Percentiles rank a stretch among this genome's conserved stretches.
phyloP scores from a whole-genome alignment of 768 basidiomycete species.

The Sutorius australiensis region DNA sequence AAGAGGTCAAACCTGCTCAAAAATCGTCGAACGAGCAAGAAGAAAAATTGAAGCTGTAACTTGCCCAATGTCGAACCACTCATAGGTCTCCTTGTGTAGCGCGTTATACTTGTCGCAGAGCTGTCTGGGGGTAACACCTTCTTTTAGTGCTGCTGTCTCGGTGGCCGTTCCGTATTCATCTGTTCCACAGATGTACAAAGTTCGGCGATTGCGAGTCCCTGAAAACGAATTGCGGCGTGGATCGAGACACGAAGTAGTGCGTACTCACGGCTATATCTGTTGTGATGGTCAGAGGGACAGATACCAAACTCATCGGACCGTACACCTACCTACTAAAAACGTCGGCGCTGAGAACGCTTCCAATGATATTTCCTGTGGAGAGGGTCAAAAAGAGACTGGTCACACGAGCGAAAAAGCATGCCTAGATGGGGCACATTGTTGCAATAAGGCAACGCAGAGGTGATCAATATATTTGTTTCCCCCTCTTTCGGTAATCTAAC shows the following conservation, averaged over 20 bases:
- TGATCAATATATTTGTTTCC: constrained; percentile 85
- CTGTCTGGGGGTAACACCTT: constrained; percentile 70
- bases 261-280: constrained; percentile 59
- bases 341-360: constrained; percentile 95
- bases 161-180: constrained; percentile 99
- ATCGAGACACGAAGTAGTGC: neutral
- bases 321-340: constrained; percentile 83
- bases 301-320: neutral
- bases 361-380: constrained; percentile 76
- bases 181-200: constrained; percentile 94
- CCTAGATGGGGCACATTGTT: constrained; percentile 98
- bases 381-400: constrained; percentile 1
- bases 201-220: constrained; percentile 78
- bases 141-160: constrained; percentile 93
- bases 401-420: constrained; percentile 31
- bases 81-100: constrained; percentile 88
- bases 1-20: constrained; percentile 83
- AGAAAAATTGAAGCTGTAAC: constrained; percentile 12
- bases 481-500: constrained; percentile 75
- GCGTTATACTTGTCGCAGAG: constrained; percentile 90
- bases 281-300: neutral
- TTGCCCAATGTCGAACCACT: constrained; percentile 96
- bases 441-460: constrained; percentile 93
- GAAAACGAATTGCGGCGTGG: constrained; percentile 1
- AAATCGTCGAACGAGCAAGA: neutral